These are phyloP conservation scores for Aspergillus panamensis DNA, from an alignment of 495 filamentous ascomycete species.

Conservation along the genomic window DNA sequence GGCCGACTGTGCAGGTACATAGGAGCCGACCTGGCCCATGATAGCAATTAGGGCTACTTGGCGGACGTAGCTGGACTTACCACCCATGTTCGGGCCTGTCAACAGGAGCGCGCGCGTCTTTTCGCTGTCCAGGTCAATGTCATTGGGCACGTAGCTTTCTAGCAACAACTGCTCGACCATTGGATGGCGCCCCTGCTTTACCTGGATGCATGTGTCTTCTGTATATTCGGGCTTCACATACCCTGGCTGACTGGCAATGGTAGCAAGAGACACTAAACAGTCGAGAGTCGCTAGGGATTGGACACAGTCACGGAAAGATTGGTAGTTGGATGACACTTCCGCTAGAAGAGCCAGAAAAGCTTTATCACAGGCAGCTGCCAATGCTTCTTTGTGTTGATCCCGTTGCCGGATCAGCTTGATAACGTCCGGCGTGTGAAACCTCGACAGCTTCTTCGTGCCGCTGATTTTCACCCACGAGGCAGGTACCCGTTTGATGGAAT, in stretches of 20 bases:
- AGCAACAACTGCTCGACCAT: constrained; percentile 93
- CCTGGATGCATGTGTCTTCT: constrained; percentile 62
- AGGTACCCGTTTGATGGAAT: constrained; percentile 75
- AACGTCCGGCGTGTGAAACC: constrained; percentile 94
- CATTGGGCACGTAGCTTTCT: constrained; percentile 88
- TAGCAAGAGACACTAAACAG: constrained; percentile 81
- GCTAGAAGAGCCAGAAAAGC: constrained; percentile 69
- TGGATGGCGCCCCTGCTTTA: constrained; percentile 81
- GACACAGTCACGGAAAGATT: constrained; percentile 82
- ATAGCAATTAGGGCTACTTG: constrained; percentile 88
- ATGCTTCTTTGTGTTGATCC: constrained; percentile 90
- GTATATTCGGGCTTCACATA: constrained; percentile 86
- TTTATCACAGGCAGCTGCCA: constrained; percentile 88
- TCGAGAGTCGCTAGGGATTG: constrained; percentile 84
- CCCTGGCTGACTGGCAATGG: constrained; percentile 78
- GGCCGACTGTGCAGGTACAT: constrained; percentile 77
- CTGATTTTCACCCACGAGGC: constrained; percentile 93
- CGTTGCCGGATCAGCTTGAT: constrained; percentile 76
- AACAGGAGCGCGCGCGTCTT: constrained; percentile 75
- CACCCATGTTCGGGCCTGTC: constrained; percentile 98
- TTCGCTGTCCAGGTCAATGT: constrained; percentile 62
- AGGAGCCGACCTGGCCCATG: constrained; percentile 92
- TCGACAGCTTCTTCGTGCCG: constrained; percentile 86
- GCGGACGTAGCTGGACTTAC: constrained; percentile 92
- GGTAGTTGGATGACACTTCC: constrained; percentile 76